Conservation (phyloP, 805 yeast genomes). For the Clavispora asparagi region DNA sequence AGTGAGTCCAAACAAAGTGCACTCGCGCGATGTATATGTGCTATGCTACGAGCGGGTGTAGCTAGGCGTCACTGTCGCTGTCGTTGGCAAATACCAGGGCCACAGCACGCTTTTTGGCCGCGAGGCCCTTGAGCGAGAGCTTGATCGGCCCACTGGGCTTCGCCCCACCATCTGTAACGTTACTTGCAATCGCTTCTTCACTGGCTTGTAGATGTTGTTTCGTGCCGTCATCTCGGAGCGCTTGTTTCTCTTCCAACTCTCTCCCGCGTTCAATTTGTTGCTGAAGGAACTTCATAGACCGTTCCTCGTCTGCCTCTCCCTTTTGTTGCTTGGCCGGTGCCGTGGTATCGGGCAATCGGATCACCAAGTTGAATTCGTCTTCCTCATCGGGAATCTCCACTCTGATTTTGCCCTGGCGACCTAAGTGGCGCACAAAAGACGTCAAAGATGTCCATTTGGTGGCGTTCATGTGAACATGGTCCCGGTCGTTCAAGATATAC, state of each 20-base stretch:
- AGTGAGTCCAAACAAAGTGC: slow-evolving; percentile 25
- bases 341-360: slow-evolving; percentile 24
- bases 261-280: slow-evolving; percentile 12
- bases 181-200: background rate
- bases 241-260: background rate
- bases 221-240: background rate
- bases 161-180: background rate
- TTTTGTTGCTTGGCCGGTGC: slow-evolving; percentile 1
- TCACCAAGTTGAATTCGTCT: slow-evolving; percentile 33
- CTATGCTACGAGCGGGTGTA: slow-evolving; percentile 52
- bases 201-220: background rate
- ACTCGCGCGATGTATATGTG: slow-evolving; percentile 62
- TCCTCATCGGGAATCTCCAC: slow-evolving; percentile 34
- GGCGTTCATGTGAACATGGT: slow-evolving; percentile 88
- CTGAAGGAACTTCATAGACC: slow-evolving; percentile 9
- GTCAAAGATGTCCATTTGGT: slow-evolving; percentile 74
- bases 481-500: slow-evolving; percentile 64
- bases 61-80: slow-evolving; percentile 1
- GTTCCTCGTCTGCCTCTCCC: slow-evolving; percentile 13
- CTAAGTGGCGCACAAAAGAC: slow-evolving; percentile 59
- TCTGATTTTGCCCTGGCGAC: slow-evolving; percentile 48
- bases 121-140: slow-evolving; percentile 10
- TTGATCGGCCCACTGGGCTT: slow-evolving; percentile 1
- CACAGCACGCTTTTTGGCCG: slow-evolving; percentile 1
- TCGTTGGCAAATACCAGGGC: slow-evolving; percentile 5